Evolutionary conservation across 352 stramenopile species (phyloP).

Genomic region (Globisporangium echinulatum): DNA sequence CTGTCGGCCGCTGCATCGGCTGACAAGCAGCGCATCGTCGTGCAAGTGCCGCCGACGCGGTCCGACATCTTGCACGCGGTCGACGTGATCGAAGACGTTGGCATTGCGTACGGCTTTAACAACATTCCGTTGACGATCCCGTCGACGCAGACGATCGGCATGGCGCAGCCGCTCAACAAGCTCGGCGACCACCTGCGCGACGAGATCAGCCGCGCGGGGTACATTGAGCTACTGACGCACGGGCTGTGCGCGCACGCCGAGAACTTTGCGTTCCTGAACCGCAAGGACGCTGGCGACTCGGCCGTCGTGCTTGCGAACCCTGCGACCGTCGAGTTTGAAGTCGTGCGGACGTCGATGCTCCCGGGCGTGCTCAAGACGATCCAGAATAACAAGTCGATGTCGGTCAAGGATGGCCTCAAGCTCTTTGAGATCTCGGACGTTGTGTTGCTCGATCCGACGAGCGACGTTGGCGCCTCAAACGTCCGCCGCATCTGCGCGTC

Average conservation of each 20-base stretch:
- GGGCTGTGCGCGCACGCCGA: conserved; percentile 96
- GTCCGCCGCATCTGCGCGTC: conserved; percentile 92
- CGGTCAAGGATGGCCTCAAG: conserved; percentile 96
- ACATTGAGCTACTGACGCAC: conserved; percentile 97
- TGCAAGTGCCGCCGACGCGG: conserved; percentile 95
- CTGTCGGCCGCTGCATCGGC: conserved; percentile 78
- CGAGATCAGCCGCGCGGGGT: conserved; percentile 97
- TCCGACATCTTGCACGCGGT: conserved; percentile 98
- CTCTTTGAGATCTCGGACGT: conserved; percentile 99
- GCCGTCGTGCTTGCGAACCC: conserved; percentile 98
- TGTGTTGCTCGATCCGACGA: conserved; percentile 91
- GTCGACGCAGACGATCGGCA: conserved; percentile 93
- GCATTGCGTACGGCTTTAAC: conserved; percentile 99
- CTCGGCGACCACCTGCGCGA: conserved; percentile 96
- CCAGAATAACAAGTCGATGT: conserved; percentile 97
- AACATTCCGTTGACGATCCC: conserved; percentile 97
- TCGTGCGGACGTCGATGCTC: conserved; percentile 97
- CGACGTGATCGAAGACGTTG: conserved; percentile 99
- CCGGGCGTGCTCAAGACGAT: conserved; percentile 98
- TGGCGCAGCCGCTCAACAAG: conserved; percentile 96
- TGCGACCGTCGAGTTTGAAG: conserved; percentile 98
- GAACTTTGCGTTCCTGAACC: conserved; percentile 95
- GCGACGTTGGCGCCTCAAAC: conserved; percentile 95
- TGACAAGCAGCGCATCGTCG: conserved; percentile 76
- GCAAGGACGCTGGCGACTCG: conserved; percentile 65